Base-by-base conservation (phyloP, 306 rosid genomes). In the Spatholobus suberectus region DNA sequence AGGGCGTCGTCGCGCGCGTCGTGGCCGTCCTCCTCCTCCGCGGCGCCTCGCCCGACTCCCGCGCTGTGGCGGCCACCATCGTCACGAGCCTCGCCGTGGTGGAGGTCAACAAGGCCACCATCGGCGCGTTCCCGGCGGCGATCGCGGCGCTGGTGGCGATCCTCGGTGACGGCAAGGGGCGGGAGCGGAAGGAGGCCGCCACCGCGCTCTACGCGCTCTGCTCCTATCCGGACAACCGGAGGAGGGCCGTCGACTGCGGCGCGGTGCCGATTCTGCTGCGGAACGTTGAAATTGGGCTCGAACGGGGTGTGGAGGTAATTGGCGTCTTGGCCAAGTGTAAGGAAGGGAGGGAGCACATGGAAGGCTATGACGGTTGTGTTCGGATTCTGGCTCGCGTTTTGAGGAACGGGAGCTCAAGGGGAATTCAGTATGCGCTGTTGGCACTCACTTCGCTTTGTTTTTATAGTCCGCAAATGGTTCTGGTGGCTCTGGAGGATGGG, bases 161-260 rank as follows among this genome's bases (percentile, higher is more conserved):
- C 43, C 88, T 94, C 4, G 34, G 85, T 1, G 93, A 87, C 49
- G 98, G 98, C 0, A 89, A 82, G 23, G 88, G 88, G 11, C 86
- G 94, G 12, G 98, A 92, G 86, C 80, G 78, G 92, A 94, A 89
- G 29, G 98, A 94, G 82, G 97, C 98, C 0, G 98, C 98, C 0
- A 94, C 98, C 4, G 97, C 98, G 49, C 95, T 94, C 1, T 90
- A 88, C 43, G 89, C 97, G 2, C 85, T 94, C 13, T 94, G 98
- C 73, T 92, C 90, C 2, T 94, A 84, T 57, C 88, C 94, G 0
- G 94, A 87, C 27, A 94, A 94, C 61, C 94, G 94, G 75, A 61
- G 90, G 54, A 88, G 94, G 26, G 94, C 92, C 0, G 94, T 89
- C 74, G 91, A 84, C 20, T 90, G 97, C 52, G 97, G 97, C n/a